A percentile compares a stretch with the other conserved stretches of the same genome.
These are phyloP conservation scores for Metschnikowia sp. DNA, from an alignment of 805 yeast species.

Conservation along the genomic window DNA sequence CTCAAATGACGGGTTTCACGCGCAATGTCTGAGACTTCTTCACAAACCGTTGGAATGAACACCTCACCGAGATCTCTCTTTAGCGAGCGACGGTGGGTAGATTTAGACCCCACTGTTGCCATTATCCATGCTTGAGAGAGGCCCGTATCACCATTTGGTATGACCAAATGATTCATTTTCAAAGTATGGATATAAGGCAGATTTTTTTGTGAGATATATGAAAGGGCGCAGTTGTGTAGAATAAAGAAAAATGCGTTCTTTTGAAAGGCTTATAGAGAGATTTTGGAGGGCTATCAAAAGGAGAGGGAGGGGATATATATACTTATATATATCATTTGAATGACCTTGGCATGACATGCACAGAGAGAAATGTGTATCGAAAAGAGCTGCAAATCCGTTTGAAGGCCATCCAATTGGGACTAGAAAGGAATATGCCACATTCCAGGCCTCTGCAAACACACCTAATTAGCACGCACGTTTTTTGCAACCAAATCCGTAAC, in stretches of 20 bases:
- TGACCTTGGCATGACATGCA: too few species aligned
- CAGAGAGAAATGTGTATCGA: too few species aligned
- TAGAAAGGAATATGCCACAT: background rate
- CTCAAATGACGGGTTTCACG: constrained; percentile 26
- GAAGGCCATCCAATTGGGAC: too few species aligned
- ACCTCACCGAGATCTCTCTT: constrained; percentile 31
- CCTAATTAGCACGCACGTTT: background rate
- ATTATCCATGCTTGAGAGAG: constrained; percentile 33
- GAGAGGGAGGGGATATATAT: too few species aligned
- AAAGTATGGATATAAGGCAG: background rate
- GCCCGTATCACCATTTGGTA: constrained; percentile 9
- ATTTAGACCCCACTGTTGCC: constrained; percentile 39
- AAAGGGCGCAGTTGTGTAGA: background rate
- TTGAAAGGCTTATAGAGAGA: too few species aligned
- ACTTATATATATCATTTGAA: too few species aligned
- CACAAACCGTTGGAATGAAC: constrained; percentile 44
- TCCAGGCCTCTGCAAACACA: background rate
- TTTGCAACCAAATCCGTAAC: constrained; percentile 4
- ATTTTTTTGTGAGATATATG: background rate
- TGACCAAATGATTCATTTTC: background rate
- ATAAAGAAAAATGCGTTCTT: background rate
- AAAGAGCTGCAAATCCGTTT: too few species aligned
- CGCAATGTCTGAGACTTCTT: constrained; percentile 11
- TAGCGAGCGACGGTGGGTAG: constrained; percentile 24
- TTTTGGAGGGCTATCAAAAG: too few species aligned